Base-by-base conservation (phyloP, 257 asterid genomes). In the Fraxinus anomala region DNA sequence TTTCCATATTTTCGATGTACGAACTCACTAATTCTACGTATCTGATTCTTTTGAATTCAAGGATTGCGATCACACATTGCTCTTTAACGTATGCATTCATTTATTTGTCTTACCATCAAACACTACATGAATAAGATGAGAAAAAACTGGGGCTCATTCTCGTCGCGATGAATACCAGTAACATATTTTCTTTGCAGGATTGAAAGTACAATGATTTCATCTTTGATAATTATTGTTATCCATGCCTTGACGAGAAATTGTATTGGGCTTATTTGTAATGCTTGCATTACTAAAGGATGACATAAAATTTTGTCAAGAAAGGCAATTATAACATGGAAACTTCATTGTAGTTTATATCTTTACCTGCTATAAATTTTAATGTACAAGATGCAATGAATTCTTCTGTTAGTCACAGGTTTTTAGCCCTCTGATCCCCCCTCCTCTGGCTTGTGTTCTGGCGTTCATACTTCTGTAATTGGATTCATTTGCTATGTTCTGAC, bases 1-100 rank as follows among this genome's bases (percentile, higher is more conserved):
- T 82, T 91, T 76, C 99, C 97, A 1, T 92, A 89, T 80, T 81
- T 93, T 79, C 86, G 77, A 76, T 89, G 99, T 96, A 89, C 77
- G 92, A 13, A 77, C 73, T 76, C 74, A 74, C 65, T n/a, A 37
- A 67, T 74, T 51, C 49, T 68, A 78, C 73, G 77, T 69, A 78
- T 74, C 75, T 68, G 42, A 59, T 77, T 79, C 28, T 79, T 71
- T 9, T 42, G 17, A 51, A 42, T 67, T 76, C 21, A 34, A 68
- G 39, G 40, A 12, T 73, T 59, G 31, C 44, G 37, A 23, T 71
- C 30, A 0, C 47, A 61, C 21, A 80, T n/a, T 68, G 66, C 37
- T 75, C 56, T 24, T 72, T 71, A 66, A 59, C 7, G 51, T 44
- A 36, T 80, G 23, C 51, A 33, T 34, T 54, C 28, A 31, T 28